A percentile compares a stretch with the other conserved stretches of the same genome.
These are phyloP conservation scores for Hansfordia pulvinata DNA, from an alignment of 2,329 filamentous ascomycete species.

Conservation along the genomic window DNA sequence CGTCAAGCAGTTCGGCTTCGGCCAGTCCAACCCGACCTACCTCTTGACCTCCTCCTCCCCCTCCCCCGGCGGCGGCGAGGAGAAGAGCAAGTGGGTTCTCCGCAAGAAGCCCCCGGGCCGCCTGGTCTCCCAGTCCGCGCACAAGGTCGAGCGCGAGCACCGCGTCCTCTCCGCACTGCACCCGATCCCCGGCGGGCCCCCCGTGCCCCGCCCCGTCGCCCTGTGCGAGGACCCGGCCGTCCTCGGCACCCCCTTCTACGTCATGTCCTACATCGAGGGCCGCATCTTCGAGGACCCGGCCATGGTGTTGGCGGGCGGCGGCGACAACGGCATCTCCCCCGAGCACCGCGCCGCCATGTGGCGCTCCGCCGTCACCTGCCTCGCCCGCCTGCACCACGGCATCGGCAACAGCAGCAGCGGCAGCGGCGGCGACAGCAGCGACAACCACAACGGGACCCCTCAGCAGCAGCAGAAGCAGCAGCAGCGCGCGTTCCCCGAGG, in stretches of 20 bases:
- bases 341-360: conserved; percentile 68
- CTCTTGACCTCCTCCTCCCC: conserved; percentile 77
- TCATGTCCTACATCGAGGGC: conserved; percentile 92
- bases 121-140: conserved; percentile 84
- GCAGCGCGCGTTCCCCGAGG: no score
- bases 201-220: conserved; percentile 70
- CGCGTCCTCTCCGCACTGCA: conserved; percentile 76
- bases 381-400: conserved; percentile 73
- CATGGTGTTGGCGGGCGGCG: no score
- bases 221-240: conserved; percentile 73
- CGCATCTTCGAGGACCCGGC: conserved; percentile 84
- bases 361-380: conserved; percentile 68
- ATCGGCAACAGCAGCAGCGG: no score
- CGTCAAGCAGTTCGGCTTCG: conserved; percentile 90
- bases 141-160: conserved; percentile 94
- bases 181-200: conserved; percentile 64
- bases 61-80: conserved; percentile 49
- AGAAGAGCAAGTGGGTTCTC: conserved; percentile 71
- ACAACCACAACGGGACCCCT: no score
- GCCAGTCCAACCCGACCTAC: conserved; percentile 96
- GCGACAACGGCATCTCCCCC: conserved; percentile 40
- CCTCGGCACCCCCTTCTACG: conserved; percentile 86
- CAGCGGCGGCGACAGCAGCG: no score
- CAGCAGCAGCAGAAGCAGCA: no score
- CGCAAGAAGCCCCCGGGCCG: conserved; percentile 97